Percentiles rank a stretch among this genome's conserved stretches.
Conservation (phyloP, 2,329 filamentous ascomycete species). For the Penicillium sclerotiorum region DNA sequence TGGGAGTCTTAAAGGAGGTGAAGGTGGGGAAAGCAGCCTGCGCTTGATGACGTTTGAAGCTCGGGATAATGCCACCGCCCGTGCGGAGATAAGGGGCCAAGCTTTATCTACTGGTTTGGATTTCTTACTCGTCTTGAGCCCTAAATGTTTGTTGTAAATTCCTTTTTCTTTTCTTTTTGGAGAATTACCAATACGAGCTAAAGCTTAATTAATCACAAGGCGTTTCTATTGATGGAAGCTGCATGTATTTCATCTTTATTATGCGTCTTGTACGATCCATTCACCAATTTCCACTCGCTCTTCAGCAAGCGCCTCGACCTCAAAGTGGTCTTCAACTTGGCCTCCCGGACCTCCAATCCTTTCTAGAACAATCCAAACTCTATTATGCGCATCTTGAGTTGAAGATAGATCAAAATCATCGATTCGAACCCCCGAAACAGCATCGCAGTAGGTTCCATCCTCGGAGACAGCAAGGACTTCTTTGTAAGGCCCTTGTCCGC, state of each 20-base stretch:
- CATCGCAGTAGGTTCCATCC: slow-evolving; percentile 75
- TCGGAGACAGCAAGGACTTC: slow-evolving; percentile 66
- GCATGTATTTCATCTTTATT: too few species aligned
- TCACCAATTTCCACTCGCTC: slow-evolving; percentile 47
- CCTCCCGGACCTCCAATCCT: slow-evolving; percentile 66
- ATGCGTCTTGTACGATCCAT: slow-evolving; percentile 40
- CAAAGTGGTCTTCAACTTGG: slow-evolving; percentile 49
- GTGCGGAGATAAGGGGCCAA: slow-evolving; percentile 21
- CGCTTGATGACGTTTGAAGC: slow-evolving; percentile 26
- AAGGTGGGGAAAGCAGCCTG: slow-evolving; percentile 9
- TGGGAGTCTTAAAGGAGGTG: not conserved
- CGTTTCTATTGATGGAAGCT: too few species aligned
- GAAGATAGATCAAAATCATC: slow-evolving; percentile 75
- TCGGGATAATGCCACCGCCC: slow-evolving; percentile 23
- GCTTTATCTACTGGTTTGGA: too few species aligned
- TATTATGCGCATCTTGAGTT: slow-evolving; percentile 56
- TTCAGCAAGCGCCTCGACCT: slow-evolving; percentile 47
- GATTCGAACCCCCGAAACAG: slow-evolving; percentile 66
- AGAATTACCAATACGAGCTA: too few species aligned
- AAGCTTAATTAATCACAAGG: too few species aligned
- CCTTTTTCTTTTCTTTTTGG: too few species aligned
- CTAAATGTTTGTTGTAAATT: too few species aligned
- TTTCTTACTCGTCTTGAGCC: too few species aligned
- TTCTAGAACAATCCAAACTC: slow-evolving; percentile 81
- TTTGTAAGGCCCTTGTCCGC: slow-evolving; percentile 70